Percentiles rank a stretch among this genome's conserved stretches.
Conservation (phyloP, 2,329 filamentous ascomycete genomes). For the Phialemoniopsis sp. region DNA sequence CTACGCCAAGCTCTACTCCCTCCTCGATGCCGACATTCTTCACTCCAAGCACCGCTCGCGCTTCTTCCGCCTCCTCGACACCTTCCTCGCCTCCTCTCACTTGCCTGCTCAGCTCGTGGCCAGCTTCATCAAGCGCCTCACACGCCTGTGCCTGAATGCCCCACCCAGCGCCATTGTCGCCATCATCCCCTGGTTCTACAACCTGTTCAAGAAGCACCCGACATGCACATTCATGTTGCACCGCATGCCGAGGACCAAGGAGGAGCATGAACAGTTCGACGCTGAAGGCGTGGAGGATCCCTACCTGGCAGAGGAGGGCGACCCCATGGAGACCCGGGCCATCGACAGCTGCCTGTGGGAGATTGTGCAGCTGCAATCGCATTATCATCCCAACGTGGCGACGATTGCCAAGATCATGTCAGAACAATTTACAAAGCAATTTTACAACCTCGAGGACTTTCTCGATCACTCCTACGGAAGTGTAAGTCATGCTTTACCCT, state of each 20-base stretch:
- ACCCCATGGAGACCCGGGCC: conserved; percentile 81
- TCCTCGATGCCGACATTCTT: conserved; percentile 79
- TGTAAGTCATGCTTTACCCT: conserved; percentile 41
- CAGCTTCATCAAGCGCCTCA: conserved; percentile 93
- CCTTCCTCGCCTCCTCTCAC: conserved; percentile 87
- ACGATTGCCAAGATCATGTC: conserved; percentile 90
- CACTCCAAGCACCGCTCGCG: conserved; percentile 92
- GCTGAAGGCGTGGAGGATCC: conserved; percentile 63
- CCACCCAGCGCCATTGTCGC: conserved; percentile 87
- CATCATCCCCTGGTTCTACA: conserved; percentile 92
- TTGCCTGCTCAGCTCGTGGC: conserved; percentile 86
- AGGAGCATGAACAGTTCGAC: conserved; percentile 53
- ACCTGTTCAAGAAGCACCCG: conserved; percentile 85
- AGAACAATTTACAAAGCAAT: conserved; percentile 94
- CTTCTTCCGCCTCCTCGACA: conserved; percentile 89
- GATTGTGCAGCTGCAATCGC: conserved; percentile 81
- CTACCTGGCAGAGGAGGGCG: conserved; percentile 69
- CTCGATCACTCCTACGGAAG: conserved; percentile 87
- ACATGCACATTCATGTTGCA: conserved; percentile 96
- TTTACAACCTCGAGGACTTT: conserved; percentile 96
- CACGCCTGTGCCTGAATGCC: conserved; percentile 78
- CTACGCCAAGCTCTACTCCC: conserved; percentile 88
- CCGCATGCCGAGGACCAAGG: conserved; percentile 58
- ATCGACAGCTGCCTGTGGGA: conserved; percentile 97
- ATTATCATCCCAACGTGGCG: conserved; percentile 96